Evolutionary conservation across 805 yeast species (phyloP), one percentile per base, ranked within the genome.

Genomic region (Candida wancherniae): DNA sequence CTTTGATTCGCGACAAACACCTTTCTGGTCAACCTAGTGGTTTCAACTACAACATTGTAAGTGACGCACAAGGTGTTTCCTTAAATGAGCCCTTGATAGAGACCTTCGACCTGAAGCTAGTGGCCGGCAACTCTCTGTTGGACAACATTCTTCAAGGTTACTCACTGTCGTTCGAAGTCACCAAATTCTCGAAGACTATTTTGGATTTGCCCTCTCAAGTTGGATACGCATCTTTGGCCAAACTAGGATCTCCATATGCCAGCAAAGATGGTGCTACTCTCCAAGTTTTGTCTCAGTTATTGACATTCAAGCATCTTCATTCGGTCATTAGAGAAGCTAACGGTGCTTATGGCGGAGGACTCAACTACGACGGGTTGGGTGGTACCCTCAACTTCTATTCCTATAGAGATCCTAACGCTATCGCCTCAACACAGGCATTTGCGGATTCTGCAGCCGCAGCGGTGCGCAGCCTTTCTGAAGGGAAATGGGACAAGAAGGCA

Each of bases 271-370:
- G 95, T 21, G 94, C 97, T 0, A 68, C 86, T 1, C 68, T 92
- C 25, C 95, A 85, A 56, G 75, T 92, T 0, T 65, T 92, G 27
- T 71, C 96, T 1, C 88, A 82, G 45, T 55, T 92, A 36, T 56
- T 87, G 44, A 80, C 95, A 0, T 88, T 81, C 58, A 84, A 83
- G 50, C 75, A 84, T 44, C 63, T 92, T 28, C 98, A 92, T 56
- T 74, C 85, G 9, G 95, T 87, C 42, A 77, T 92, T 22, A 74
- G 98, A 44, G 98, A 92, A 52, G 77, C 90, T 49, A 95, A 95
- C 35, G 98, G 98, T 37, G 98, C 98, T 0, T 92, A 92, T 52
- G 98, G 98, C 6, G 97, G 95, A 5, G 98, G 98, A 4, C 83
- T 94, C 4, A 61, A 73, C 6, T 92, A 80, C 54, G 84, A 80